Percentiles rank a stretch among this genome's conserved stretches.
Evolutionary conservation across 164 flowering plant species (phyloP).

Genomic region (Tinospora cordifolia): DNA sequence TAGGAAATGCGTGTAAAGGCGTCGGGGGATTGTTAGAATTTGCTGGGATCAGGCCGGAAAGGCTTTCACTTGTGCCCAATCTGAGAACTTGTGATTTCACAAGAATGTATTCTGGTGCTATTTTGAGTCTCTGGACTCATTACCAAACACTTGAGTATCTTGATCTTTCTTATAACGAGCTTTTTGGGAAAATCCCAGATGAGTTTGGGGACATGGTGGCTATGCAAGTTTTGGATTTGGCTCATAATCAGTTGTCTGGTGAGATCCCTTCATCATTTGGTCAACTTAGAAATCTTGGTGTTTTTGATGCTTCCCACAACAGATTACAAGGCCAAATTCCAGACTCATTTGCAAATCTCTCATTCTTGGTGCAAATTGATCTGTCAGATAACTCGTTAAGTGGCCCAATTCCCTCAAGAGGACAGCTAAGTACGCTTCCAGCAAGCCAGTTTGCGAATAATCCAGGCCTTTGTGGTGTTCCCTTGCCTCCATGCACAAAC

Average conservation of each 20-base stretch:
- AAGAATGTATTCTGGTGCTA: conserved; percentile 69
- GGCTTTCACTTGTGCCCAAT: conserved; percentile 58
- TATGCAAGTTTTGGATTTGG: conserved; percentile 60
- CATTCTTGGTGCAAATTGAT: conserved; percentile 84
- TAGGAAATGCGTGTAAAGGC: conserved; percentile 82
- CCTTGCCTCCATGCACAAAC: conserved; percentile 53
- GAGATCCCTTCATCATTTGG: conserved; percentile 73
- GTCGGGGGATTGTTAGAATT: conserved; percentile 87
- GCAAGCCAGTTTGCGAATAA: conserved; percentile 69
- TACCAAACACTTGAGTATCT: conserved; percentile 77
- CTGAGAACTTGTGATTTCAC: conserved; percentile 74
- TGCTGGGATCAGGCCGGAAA: conserved; percentile 76
- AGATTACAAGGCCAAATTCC: conserved; percentile 77
- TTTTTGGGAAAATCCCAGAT: conserved; percentile 65
- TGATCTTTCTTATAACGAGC: conserved; percentile 80
- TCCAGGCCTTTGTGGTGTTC: conserved; percentile 93
- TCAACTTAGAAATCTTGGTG: conserved; percentile 56
- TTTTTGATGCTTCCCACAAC: conserved; percentile 87
- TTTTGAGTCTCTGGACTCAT: conserved; percentile 58
- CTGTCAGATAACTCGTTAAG: conserved; percentile 68
- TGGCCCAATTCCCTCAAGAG: conserved; percentile 72
- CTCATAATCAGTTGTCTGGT: conserved; percentile 74
- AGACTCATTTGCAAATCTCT: conserved; percentile 67
- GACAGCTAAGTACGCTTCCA: conserved; percentile 84
- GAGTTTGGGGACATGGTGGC: conserved; percentile 75